phyloP scores from a whole-genome alignment of 345 rosid species.

The Orychophragmus violaceus region DNA sequence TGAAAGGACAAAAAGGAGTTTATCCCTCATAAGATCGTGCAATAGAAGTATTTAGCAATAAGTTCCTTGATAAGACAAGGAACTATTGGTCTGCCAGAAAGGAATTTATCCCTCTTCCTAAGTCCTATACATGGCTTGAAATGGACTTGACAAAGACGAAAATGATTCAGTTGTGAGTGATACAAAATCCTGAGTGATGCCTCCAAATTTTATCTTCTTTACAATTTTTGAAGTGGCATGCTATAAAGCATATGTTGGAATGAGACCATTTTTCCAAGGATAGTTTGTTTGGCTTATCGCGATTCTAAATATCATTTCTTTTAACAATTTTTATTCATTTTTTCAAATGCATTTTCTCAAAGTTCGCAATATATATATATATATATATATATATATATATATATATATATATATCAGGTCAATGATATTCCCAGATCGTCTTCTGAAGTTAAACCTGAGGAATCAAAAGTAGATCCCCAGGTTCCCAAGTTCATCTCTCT shows the following conservation, averaged over 20 bases:
- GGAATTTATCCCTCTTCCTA: constrained; percentile 50
- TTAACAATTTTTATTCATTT: neutral
- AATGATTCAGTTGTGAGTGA: constrained; percentile 49
- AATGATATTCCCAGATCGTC: constrained; percentile 31
- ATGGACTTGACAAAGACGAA: constrained; percentile 61
- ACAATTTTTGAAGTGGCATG: neutral
- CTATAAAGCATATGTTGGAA: neutral
- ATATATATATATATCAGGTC: constrained; percentile 35
- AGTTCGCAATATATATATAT: no score
- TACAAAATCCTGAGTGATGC: neutral
- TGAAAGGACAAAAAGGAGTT: constrained; percentile 72
- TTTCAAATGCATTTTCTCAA: neutral
- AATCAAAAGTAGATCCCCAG: constrained; percentile 57
- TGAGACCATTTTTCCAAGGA: neutral
- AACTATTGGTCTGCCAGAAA: constrained; percentile 58
- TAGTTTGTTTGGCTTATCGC: neutral
- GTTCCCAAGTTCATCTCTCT: constrained; percentile 78
- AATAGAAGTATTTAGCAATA: constrained; percentile 44
- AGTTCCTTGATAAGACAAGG: constrained; percentile 64
- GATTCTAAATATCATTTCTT: neutral
- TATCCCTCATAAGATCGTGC: constrained; percentile 48
- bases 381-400: no score
- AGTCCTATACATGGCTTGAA: constrained; percentile 66
- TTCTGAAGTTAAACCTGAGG: constrained; percentile 45
- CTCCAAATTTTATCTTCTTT: neutral